A percentile compares a stretch with the other conserved stretches of the same genome.
Conservation (phyloP, 768 basidiomycete genomes). For the Sutorius australiensis region DNA sequence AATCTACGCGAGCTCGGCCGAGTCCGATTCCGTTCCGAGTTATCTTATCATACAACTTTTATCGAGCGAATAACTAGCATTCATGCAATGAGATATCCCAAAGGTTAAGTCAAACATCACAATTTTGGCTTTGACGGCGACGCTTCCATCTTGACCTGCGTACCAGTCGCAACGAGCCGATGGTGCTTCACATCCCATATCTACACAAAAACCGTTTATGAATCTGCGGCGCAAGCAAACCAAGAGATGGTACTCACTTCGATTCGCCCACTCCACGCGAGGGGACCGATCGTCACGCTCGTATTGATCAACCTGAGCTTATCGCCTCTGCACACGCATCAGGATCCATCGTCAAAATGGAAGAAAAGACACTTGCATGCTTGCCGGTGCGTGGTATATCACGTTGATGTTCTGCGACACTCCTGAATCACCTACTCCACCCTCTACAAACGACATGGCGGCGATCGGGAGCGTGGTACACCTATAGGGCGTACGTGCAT, state of each 20-base stretch:
- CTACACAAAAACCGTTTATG: conserved; percentile 18
- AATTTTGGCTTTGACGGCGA: conserved; percentile 21
- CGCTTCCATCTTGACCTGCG: conserved; percentile 38
- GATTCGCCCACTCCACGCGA: conserved; percentile 33
- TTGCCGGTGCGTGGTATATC: conserved; percentile 42
- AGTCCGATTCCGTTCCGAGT: not conserved
- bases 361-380: conserved; percentile 29
- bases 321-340: conserved; percentile 35
- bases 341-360: not conserved
- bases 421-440: conserved; percentile 27
- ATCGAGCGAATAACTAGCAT: too few relatives aligned
- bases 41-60: too few relatives aligned
- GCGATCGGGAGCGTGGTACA: conserved; percentile 40
- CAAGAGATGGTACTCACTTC: conserved; percentile 32
- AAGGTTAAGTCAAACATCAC: not conserved
- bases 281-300: conserved; percentile 31
- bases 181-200: conserved; percentile 40
- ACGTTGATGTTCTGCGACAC: conserved; percentile 47
- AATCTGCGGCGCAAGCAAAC: not conserved
- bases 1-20: not conserved
- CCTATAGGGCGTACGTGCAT: conserved; percentile 23
- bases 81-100: too few relatives aligned
- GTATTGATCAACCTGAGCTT: conserved; percentile 41
- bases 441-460: conserved; percentile 33
- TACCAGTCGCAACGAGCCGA: conserved; percentile 41